Percentiles rank a stretch among this genome's conserved stretches.
phyloP scores from a whole-genome alignment of 805 yeast genomes.

The Tetrapisispora nanseiensis region DNA sequence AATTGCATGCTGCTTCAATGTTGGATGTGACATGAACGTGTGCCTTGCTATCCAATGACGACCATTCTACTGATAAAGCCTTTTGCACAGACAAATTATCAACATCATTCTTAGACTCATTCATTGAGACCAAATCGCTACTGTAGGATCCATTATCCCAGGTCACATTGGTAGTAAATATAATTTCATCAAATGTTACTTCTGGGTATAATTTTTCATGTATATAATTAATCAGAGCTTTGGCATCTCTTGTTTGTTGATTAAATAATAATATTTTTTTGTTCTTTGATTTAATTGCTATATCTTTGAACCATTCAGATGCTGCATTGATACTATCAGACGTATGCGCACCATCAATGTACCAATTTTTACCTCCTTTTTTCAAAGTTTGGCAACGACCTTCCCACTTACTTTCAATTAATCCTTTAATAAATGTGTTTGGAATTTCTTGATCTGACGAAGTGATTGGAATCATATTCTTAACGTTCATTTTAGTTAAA shows the following conservation, averaged over 20 bases:
- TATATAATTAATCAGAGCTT: slow-evolving; percentile 47
- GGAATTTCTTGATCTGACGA: slow-evolving; percentile 27
- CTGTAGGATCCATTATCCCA: slow-evolving; percentile 77
- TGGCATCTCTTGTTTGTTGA: slow-evolving; percentile 88
- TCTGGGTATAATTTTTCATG: slow-evolving; percentile 34
- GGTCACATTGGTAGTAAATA: slow-evolving; percentile 87
- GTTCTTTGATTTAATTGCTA: slow-evolving; percentile 9
- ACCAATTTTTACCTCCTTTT: slow-evolving; percentile 53
- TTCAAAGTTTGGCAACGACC: slow-evolving; percentile 80
- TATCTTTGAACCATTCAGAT: slow-evolving; percentile 58
- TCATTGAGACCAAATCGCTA: slow-evolving; percentile 76
- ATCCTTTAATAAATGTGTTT: slow-evolving; percentile 44
- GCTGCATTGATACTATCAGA: slow-evolving; percentile 79
- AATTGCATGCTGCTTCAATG: slow-evolving; percentile 61
- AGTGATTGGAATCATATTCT: background rate
- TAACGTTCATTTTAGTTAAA: slow-evolving; percentile 40
- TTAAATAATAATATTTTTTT: slow-evolving; percentile 65
- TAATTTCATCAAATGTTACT: slow-evolving; percentile 57
- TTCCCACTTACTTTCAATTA: slow-evolving; percentile 73
- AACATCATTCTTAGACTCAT: slow-evolving; percentile 68
- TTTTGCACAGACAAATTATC: slow-evolving; percentile 78
- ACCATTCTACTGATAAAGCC: slow-evolving; percentile 63
- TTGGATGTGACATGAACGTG: slow-evolving; percentile 49
- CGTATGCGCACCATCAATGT: slow-evolving; percentile 93
- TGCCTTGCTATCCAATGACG: slow-evolving; percentile 33